Evolutionary conservation across 2,329 filamentous ascomycete species (phyloP).

Genomic region (Penicillium frequentans): DNA sequence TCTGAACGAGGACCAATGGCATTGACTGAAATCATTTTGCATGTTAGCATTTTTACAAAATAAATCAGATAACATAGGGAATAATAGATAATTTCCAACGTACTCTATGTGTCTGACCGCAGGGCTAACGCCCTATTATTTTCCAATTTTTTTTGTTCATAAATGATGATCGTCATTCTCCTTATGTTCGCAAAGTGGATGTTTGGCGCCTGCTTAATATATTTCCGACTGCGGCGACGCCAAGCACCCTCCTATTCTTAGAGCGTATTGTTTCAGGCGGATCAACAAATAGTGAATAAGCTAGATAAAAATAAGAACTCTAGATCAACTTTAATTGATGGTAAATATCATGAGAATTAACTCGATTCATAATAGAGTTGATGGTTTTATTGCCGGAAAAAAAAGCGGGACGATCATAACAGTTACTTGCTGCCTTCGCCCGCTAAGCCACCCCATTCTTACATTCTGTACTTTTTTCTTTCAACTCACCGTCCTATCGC

Average conservation of each 20-base stretch:
- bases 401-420: conserved; percentile 23
- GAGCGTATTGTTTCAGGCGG: conserved; percentile 9
- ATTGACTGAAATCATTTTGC: not conserved
- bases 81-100: not conserved
- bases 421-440: conserved; percentile 21
- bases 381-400: conserved; percentile 16
- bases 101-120: not conserved
- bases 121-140: not conserved
- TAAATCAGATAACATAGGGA: not conserved
- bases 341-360: not conserved
- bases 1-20: not conserved
- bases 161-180: not conserved
- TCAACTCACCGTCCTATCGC: conserved; percentile 1
- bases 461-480: conserved; percentile 4
- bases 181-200: not conserved
- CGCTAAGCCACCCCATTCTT: conserved; percentile 25
- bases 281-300: not conserved
- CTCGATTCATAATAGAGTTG: not conserved
- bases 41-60: not conserved
- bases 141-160: not conserved
- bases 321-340: not conserved
- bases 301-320: not conserved
- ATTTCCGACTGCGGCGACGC: conserved; percentile 10
- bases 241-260: conserved; percentile 17
- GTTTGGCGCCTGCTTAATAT: conserved; percentile 3